Evolutionary conservation across 2,329 filamentous ascomycete genomes (phyloP).

Genomic region (Alternaria novae-zelandiae): DNA sequence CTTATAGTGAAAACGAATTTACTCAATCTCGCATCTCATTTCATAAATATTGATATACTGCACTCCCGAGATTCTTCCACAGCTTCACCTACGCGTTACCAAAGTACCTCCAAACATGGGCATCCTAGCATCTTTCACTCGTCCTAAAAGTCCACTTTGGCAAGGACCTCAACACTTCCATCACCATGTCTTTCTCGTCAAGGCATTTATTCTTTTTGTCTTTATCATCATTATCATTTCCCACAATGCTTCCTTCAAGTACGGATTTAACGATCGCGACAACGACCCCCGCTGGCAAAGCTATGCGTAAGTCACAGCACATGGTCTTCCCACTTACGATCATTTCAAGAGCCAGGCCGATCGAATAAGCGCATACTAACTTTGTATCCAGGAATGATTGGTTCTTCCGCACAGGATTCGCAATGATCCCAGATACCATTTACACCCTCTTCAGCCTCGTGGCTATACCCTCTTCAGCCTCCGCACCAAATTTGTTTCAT

Average conservation of each 20-base stretch:
- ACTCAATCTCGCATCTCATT: not conserved
- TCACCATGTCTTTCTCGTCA: constrained; percentile 13
- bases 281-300: not conserved
- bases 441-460: not conserved
- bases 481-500: not conserved
- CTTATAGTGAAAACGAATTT: not conserved
- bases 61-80: not conserved
- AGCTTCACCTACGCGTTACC: not conserved
- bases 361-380: not conserved
- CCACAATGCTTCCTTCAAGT: not conserved
- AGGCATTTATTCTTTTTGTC: not conserved
- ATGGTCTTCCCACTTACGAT: not conserved
- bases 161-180: constrained; percentile 15
- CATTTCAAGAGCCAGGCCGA: not conserved
- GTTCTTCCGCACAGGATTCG: not conserved
- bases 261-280: not conserved
- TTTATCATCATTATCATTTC: not conserved
- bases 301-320: not conserved
- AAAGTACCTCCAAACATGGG: constrained; percentile 2
- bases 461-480: not conserved
- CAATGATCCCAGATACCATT: not conserved
- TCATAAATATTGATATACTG: not conserved
- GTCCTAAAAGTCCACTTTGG: constrained; percentile 13
- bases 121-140: constrained; percentile 4
- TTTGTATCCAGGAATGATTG: not conserved